phyloP scores from a whole-genome alignment of 495 filamentous ascomycete species.

The Penicillium psychrofluorescens region DNA sequence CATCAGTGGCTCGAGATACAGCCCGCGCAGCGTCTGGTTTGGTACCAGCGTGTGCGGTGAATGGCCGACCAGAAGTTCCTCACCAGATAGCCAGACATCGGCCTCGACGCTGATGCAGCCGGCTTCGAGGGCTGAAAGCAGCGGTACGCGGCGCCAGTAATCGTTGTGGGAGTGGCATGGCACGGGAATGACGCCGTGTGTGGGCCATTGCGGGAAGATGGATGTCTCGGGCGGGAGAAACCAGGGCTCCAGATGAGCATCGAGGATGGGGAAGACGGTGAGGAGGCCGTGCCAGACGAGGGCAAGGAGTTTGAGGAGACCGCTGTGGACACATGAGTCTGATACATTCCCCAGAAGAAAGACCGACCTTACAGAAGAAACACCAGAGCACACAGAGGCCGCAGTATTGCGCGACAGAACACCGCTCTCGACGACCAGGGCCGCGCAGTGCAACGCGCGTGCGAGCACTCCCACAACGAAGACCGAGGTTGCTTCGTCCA shows the following conservation, averaged over 20 bases:
- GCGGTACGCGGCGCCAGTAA: constrained; percentile 50
- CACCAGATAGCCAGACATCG: constrained; percentile 59
- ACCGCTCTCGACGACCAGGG: no score
- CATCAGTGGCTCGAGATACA: no score
- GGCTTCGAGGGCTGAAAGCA: constrained; percentile 43
- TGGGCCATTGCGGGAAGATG: constrained; percentile 7
- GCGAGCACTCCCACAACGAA: no score
- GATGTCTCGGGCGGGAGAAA: background rate
- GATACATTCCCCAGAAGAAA: no score
- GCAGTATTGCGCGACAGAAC: no score
- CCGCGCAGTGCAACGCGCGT: no score
- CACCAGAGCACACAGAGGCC: no score
- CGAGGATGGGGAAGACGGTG: background rate
- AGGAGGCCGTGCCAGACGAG: background rate
- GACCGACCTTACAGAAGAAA: no score
- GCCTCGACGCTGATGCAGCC: constrained; percentile 64
- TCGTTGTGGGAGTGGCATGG: constrained; percentile 61
- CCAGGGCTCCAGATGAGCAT: constrained; percentile 5
- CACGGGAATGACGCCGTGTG: constrained; percentile 6
- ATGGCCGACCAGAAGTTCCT: constrained; percentile 47
- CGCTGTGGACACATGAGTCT: no score
- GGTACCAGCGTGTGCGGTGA: no score
- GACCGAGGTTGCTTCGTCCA: no score
- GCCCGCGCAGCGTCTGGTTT: no score
- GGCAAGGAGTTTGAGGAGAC: constrained; percentile 2